Conservation (phyloP, 2,329 filamentous ascomycete species). For the Ilyonectria robusta region DNA sequence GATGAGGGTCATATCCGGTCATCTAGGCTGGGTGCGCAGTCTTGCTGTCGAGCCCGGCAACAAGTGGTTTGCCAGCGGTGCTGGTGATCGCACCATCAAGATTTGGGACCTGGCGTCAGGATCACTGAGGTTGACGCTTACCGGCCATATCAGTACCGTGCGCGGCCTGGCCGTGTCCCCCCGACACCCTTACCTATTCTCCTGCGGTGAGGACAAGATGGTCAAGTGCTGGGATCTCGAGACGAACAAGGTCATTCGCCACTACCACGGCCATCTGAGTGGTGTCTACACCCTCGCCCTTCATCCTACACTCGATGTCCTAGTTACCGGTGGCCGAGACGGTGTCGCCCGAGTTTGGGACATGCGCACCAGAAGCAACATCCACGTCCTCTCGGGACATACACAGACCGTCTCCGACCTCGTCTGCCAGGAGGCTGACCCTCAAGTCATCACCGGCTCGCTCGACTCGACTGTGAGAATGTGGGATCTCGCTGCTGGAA, state of each 20-base stretch:
- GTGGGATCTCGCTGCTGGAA: conserved; percentile 96
- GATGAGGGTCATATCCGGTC: conserved; percentile 96
- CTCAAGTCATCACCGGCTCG: conserved; percentile 94
- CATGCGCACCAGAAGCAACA: conserved; percentile 95
- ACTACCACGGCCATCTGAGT: conserved; percentile 97
- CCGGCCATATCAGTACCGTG: conserved; percentile 94
- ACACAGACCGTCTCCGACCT: conserved; percentile 91
- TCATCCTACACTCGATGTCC: conserved; percentile 94
- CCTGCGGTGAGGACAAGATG: conserved; percentile 99
- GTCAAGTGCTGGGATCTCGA: conserved; percentile 99
- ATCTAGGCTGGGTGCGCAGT: conserved; percentile 93
- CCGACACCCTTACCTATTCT: conserved; percentile 96
- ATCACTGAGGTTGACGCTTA: conserved; percentile 86
- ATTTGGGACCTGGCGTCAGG: conserved; percentile 97
- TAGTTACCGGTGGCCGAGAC: conserved; percentile 95
- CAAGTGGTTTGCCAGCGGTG: conserved; percentile 96
- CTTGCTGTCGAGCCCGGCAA: conserved; percentile 96
- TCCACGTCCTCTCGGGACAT: conserved; percentile 93
- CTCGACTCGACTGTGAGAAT: conserved; percentile 92
- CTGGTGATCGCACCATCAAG: conserved; percentile 97
- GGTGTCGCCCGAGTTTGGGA: conserved; percentile 98
- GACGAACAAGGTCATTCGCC: conserved; percentile 98
- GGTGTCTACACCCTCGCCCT: conserved; percentile 94
- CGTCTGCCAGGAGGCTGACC: conserved; percentile 95
- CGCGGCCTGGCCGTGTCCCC: conserved; percentile 93